A percentile compares a stretch with the other conserved stretches of the same genome.
These are phyloP conservation scores for Gypsophila paniculata DNA, from an alignment of 179 eudicot species.

Conservation along the genomic window DNA sequence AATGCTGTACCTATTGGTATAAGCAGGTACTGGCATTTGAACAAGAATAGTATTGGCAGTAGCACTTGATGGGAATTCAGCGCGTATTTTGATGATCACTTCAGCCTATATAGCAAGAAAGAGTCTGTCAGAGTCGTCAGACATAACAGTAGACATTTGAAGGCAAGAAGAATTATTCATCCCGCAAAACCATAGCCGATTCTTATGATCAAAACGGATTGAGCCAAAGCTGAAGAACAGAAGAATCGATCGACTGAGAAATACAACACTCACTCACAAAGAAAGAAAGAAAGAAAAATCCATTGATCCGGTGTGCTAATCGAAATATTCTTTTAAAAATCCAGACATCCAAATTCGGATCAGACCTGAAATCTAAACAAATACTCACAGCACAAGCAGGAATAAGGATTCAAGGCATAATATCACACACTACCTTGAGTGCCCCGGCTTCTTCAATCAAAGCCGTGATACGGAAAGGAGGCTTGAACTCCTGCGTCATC, in stretches of 20 bases:
- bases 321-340: not conserved
- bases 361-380: not conserved
- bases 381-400: not conserved
- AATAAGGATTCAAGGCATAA: not conserved
- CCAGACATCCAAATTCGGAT: not conserved
- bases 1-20: conserved; percentile 61
- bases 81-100: conserved; percentile 79
- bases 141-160: not conserved
- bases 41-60: conserved; percentile 76
- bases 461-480: conserved; percentile 75
- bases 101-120: conserved; percentile 59
- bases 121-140: conserved; percentile 11
- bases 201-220: not conserved
- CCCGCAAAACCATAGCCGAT: not conserved
- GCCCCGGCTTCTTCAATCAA: conserved; percentile 91
- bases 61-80: conserved; percentile 73
- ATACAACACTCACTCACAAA: not conserved
- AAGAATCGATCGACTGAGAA: not conserved
- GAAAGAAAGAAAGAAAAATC: not conserved
- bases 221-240: not conserved
- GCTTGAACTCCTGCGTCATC: conserved; percentile 92
- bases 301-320: not conserved
- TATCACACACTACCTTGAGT: conserved; percentile 48
- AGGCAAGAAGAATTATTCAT: not conserved
- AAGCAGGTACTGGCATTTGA: conserved; percentile 83